phyloP scores from a whole-genome alignment of 2,329 filamentous ascomycete species.

The Colletotrichum spaethianum region DNA sequence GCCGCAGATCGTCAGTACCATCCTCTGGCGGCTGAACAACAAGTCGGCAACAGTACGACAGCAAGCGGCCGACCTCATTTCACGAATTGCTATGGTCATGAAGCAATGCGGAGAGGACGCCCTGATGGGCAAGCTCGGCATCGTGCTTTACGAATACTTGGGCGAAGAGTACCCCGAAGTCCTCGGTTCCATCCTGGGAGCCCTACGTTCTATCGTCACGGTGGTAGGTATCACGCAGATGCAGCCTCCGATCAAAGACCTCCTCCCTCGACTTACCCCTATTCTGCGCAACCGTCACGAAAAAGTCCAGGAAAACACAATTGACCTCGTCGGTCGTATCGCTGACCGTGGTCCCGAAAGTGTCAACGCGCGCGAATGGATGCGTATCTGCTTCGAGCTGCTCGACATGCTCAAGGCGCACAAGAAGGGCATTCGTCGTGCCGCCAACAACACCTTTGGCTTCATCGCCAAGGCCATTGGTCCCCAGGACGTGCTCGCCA shows the following conservation, averaged over 20 bases:
- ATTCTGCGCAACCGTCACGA: slow-evolving; percentile 98
- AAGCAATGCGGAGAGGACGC: slow-evolving; percentile 98
- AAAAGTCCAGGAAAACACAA: slow-evolving; percentile 99
- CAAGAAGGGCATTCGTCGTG: slow-evolving; percentile 98
- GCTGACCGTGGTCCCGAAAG: slow-evolving; percentile 96
- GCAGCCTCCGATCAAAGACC: slow-evolving; percentile 97
- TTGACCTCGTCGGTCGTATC: slow-evolving; percentile 97
- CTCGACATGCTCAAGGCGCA: slow-evolving; percentile 99
- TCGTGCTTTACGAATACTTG: slow-evolving; percentile 97
- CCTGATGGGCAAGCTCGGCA: slow-evolving; percentile 93
- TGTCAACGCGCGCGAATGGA: slow-evolving; percentile 98
- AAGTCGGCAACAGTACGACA: slow-evolving; percentile 97
- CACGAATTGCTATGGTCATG: slow-evolving; percentile 98
- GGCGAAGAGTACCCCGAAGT: slow-evolving; percentile 99
- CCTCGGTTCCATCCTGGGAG: slow-evolving; percentile 94
- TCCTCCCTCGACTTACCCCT: slow-evolving; percentile 95
- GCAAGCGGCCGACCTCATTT: slow-evolving; percentile 96
- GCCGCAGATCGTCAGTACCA: slow-evolving; percentile 96
- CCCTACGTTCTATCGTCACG: slow-evolving; percentile 94
- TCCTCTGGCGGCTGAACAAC: slow-evolving; percentile 97
- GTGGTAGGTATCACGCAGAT: slow-evolving; percentile 98
- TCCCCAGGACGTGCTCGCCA: slow-evolving; percentile 96
- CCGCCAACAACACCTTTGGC: slow-evolving; percentile 99
- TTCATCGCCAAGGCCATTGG: slow-evolving; percentile 99
- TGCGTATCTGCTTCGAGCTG: slow-evolving; percentile 99